Base-by-base conservation (phyloP, 139 green algal species). In the Chlamydomonas asymmetrica region DNA sequence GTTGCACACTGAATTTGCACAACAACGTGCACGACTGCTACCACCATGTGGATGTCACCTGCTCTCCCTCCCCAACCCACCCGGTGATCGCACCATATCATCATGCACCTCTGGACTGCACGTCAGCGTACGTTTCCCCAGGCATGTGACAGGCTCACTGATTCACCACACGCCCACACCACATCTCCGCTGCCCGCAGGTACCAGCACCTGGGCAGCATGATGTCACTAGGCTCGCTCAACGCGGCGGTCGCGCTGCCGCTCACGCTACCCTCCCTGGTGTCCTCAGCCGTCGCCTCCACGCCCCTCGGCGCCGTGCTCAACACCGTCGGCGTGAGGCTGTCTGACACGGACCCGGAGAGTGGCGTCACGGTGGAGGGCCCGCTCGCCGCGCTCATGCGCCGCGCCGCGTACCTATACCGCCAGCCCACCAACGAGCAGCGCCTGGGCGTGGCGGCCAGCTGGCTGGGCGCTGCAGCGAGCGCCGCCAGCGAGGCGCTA, bases 191-290 rank as follows among this genome's bases (percentile, higher is more conserved):
- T 5, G 22, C 27, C 25, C 39, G 56, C 77, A 91, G 84, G 54
- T 99, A 98, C 88, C 95, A 98, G 89, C 94, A 99, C 84, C 86
- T 99, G 32, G 96, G 96, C 8, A 88, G 91, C 74, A 98, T 99
- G 94, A 98, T 99, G 94, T 90, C 88, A 0, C 90, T 99, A 23
- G 93, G 93, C 3, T 61, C 80, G 23, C n/a, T 69, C 27, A 90
- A 91, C 56, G 94, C 89, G 9, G 88, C 94, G 1, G 90, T 97
- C 9, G 91, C 92, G 23, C 82, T 97, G 63, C 92, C 93, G 6
- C 6, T 93, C 4, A 18, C 76, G 7, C 48, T 98, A 34, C 87
- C 89, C 0, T 34, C 84, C 40, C 82, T 86, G 4, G 76, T 96
- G 23, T 22, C 66, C n/a, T 65, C 62, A 32, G 54, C 75, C 3